Conservation (phyloP, 192 early-diverging fungal genomes). For the Backusella sp. region DNA sequence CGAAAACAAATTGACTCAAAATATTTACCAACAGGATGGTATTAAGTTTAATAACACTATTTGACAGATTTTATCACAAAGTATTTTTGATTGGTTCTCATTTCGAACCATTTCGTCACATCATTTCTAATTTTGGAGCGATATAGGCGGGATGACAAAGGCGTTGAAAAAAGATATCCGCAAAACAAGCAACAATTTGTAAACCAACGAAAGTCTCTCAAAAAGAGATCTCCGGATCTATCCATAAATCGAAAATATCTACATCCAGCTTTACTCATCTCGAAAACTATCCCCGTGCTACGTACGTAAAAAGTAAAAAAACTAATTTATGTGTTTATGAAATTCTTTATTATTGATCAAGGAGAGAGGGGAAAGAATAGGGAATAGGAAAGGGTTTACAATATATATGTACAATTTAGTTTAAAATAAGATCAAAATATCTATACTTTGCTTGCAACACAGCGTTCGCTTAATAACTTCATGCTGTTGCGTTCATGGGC, state of each 20-base stretch:
- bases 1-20: not conserved
- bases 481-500: constrained; percentile 56
- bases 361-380: not conserved
- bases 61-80: not conserved
- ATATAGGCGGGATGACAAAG: not conserved
- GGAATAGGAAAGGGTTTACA: not conserved
- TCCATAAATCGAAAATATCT: not conserved
- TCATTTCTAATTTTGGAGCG: not conserved
- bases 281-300: not conserved
- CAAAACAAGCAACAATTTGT: not conserved
- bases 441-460: constrained; percentile 70
- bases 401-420: not conserved
- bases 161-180: not conserved
- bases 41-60: not conserved
- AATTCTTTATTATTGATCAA: not conserved
- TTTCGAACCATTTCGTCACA: not conserved
- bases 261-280: not conserved
- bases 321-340: not conserved
- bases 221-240: not conserved
- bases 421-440: not conserved
- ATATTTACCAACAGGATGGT: not conserved
- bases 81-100: not conserved
- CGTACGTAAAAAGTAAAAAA: not conserved
- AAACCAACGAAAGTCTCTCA: not conserved
- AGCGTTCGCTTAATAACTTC: constrained; percentile 66